Percentiles rank a stretch among this genome's conserved stretches.
Evolutionary conservation across 2,329 filamentous ascomycete genomes (phyloP).

Genomic region (Ophiostoma quercus): DNA sequence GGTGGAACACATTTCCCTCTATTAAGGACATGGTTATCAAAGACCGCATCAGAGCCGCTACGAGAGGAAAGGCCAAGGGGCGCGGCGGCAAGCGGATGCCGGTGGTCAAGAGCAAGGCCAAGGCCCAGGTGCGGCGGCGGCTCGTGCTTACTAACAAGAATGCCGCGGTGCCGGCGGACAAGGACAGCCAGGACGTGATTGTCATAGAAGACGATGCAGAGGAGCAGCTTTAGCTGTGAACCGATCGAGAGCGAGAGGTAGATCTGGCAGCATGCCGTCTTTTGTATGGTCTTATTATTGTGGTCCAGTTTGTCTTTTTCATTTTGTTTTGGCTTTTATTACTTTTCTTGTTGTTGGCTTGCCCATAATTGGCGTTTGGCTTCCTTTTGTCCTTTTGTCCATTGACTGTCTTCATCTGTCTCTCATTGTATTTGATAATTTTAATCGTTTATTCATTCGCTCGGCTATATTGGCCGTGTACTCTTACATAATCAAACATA

Average conservation of each 20-base stretch:
- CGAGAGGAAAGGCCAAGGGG: not conserved
- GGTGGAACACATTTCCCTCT: not conserved
- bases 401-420: not conserved
- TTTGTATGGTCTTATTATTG: not conserved
- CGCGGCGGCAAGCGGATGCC: not conserved
- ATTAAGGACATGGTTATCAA: not conserved
- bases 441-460: slow-evolving; percentile 15
- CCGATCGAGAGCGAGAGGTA: not conserved
- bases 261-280: not conserved
- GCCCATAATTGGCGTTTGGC: not conserved
- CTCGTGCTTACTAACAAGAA: not conserved
- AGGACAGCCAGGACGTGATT: not conserved
- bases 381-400: not conserved
- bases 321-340: not conserved
- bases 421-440: not conserved
- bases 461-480: not conserved
- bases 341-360: not conserved
- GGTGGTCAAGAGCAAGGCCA: not conserved
- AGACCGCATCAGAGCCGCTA: not conserved
- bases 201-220: not conserved
- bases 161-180: not conserved
- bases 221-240: too few species aligned
- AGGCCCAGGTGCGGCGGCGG: not conserved
- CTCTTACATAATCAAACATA: not conserved
- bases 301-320: not conserved